Evolutionary conservation across 352 stramenopile genomes (phyloP).

Genomic region (Halophytophthora polymorphica): DNA sequence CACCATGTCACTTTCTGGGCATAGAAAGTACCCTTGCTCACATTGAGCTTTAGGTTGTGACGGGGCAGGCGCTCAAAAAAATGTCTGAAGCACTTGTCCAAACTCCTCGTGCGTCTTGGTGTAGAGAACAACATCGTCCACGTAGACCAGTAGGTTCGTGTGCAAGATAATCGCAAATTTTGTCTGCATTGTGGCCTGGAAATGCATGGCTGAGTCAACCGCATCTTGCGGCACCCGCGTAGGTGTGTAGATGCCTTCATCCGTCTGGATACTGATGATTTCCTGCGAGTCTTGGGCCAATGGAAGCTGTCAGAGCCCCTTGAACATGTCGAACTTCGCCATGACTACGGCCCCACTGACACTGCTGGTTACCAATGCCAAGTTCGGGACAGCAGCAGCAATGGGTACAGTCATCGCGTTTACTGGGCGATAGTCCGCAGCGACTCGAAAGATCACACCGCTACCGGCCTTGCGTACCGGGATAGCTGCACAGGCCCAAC

Average conservation of each 20-base stretch:
- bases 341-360: slow-evolving; percentile 2
- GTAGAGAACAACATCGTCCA: too few relatives aligned
- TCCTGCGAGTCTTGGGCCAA: slow-evolving; percentile 9
- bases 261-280: slow-evolving; percentile 14
- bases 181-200: slow-evolving; percentile 6
- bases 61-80: not conserved
- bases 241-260: slow-evolving; percentile 11
- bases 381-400: slow-evolving; percentile 4
- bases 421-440: slow-evolving; percentile 9
- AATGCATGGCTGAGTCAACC: not conserved
- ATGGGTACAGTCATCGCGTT: slow-evolving; percentile 7
- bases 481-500: not conserved
- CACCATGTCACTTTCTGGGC: slow-evolving; percentile 16
- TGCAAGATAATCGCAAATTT: slow-evolving; percentile 3
- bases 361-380: slow-evolving; percentile 3
- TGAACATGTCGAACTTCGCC: slow-evolving; percentile 12
- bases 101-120: too few relatives aligned
- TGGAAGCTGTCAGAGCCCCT: slow-evolving; percentile 15
- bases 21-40: slow-evolving; percentile 20
- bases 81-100: too few relatives aligned
- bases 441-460: slow-evolving; percentile 6
- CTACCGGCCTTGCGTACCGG: not conserved
- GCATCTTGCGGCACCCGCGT: not conserved
- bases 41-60: slow-evolving; percentile 15
- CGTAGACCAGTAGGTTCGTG: too few relatives aligned